A percentile compares a stretch with the other conserved stretches of the same genome.
phyloP scores from a whole-genome alignment of 2,329 filamentous ascomycete genomes.

The Aspergillus tanneri region DNA sequence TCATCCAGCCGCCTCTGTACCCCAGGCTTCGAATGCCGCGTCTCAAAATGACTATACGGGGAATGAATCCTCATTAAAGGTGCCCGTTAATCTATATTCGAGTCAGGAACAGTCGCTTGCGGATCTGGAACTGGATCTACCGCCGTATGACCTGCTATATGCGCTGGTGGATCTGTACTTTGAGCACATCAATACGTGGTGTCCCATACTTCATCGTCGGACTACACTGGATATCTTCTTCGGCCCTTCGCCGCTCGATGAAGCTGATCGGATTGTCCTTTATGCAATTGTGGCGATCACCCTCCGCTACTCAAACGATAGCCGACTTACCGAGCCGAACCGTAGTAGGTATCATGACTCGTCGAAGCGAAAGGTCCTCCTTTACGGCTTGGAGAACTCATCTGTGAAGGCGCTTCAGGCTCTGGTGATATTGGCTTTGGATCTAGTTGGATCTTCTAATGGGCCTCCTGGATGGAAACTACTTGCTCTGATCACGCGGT shows the following conservation, averaged over 20 bases:
- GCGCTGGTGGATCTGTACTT: conserved; percentile 74
- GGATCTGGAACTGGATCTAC: conserved; percentile 64
- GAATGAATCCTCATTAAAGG: conserved; percentile 55
- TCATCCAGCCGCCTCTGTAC: conserved; percentile 22
- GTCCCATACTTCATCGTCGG: conserved; percentile 83
- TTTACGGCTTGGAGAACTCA: conserved; percentile 86
- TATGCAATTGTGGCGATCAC: conserved; percentile 89
- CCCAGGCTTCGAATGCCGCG: conserved; percentile 24
- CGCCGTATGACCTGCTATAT: conserved; percentile 72
- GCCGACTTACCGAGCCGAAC: conserved; percentile 69
- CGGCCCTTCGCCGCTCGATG: conserved; percentile 70
- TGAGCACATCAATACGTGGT: conserved; percentile 79
- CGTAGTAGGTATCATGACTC: conserved; percentile 73
- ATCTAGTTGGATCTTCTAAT: conserved; percentile 82
- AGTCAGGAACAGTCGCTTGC: conserved; percentile 47
- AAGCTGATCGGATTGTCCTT: conserved; percentile 77
- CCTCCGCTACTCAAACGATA: conserved; percentile 77
- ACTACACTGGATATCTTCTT: conserved; percentile 80
- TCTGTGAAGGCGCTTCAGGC: conserved; percentile 86
- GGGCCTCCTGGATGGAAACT: conserved; percentile 91
- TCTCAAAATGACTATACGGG: conserved; percentile 41
- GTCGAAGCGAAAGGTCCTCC: conserved; percentile 80
- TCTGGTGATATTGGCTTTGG: conserved; percentile 79
- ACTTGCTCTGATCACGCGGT: conserved; percentile 81
- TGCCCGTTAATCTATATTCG: conserved; percentile 58